Conservation (phyloP, 345 rosid genomes). For the Salix viminalis region DNA sequence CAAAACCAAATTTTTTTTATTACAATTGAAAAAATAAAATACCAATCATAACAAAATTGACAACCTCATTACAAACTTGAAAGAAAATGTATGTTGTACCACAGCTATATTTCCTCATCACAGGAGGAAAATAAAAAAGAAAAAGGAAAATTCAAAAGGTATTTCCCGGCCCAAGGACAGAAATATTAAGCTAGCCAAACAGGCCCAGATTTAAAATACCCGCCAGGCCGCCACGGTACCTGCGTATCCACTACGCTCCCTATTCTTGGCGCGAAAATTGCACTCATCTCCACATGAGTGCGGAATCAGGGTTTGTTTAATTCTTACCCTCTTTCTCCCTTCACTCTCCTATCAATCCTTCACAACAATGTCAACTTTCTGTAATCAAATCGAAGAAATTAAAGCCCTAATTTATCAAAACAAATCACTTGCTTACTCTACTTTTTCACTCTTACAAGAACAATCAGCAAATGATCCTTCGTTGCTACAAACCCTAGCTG, state of each 20-base stretch:
- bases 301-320: neutral
- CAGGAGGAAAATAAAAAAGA: too few relatives aligned
- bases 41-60: too few relatives aligned
- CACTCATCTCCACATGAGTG: neutral
- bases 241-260: too few relatives aligned
- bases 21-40: too few relatives aligned
- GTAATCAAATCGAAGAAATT: conserved; percentile 33
- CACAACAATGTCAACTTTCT: conserved; percentile 25
- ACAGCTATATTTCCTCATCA: too few relatives aligned
- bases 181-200: too few relatives aligned
- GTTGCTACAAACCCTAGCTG: conserved; percentile 30
- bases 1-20: too few relatives aligned
- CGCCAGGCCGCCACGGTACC: neutral
- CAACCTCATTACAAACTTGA: too few relatives aligned
- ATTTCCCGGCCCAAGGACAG: too few relatives aligned
- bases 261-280: conserved; percentile 27
- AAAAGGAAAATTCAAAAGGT: too few relatives aligned
- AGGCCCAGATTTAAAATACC: neutral
- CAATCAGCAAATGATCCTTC: conserved; percentile 26
- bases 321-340: neutral
- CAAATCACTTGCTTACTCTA: conserved; percentile 41
- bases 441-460: conserved; percentile 37
- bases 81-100: too few relatives aligned
- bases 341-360: neutral
- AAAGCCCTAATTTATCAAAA: conserved; percentile 29